Evolutionary conservation across 371 early-diverging fungal species (phyloP).

Genomic region (Mucor velutinosus): DNA sequence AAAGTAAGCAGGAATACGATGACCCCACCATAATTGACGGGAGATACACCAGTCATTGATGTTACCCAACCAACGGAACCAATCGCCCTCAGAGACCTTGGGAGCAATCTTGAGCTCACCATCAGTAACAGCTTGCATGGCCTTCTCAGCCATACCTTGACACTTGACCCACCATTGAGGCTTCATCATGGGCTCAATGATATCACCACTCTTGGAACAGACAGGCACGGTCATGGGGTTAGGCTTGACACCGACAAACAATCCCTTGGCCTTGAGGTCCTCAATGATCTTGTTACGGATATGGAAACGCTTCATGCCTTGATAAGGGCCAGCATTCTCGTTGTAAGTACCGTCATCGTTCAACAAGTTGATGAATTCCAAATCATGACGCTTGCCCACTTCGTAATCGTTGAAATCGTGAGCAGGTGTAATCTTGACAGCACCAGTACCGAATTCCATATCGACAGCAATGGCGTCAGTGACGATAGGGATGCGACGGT

Average conservation of each 20-base stretch:
- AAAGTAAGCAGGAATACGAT: slow-evolving; percentile 98
- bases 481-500: slow-evolving; percentile 90
- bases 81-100: slow-evolving; percentile 88
- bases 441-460: slow-evolving; percentile 98
- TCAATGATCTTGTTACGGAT: slow-evolving; percentile 90
- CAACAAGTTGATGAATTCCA: slow-evolving; percentile 93
- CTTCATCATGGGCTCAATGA: slow-evolving; percentile 98
- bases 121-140: slow-evolving; percentile 85
- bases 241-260: slow-evolving; percentile 87
- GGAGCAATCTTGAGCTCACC: slow-evolving; percentile 93
- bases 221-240: slow-evolving; percentile 96
- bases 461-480: slow-evolving; percentile 93
- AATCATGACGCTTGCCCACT: slow-evolving; percentile 94
- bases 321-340: slow-evolving; percentile 85
- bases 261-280: slow-evolving; percentile 85
- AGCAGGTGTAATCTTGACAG: slow-evolving; percentile 99
- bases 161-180: slow-evolving; percentile 99
- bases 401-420: slow-evolving; percentile 99
- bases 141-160: slow-evolving; percentile 88
- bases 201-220: slow-evolving; percentile 92
- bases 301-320: slow-evolving; percentile 96
- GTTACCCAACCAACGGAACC: slow-evolving; percentile 97
- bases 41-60: slow-evolving; percentile 97
- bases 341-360: slow-evolving; percentile 97
- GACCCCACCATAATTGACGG: slow-evolving; percentile 99